phyloP scores from a whole-genome alignment of 2,329 filamentous ascomycete species.

The Colletotrichum camelliae region DNA sequence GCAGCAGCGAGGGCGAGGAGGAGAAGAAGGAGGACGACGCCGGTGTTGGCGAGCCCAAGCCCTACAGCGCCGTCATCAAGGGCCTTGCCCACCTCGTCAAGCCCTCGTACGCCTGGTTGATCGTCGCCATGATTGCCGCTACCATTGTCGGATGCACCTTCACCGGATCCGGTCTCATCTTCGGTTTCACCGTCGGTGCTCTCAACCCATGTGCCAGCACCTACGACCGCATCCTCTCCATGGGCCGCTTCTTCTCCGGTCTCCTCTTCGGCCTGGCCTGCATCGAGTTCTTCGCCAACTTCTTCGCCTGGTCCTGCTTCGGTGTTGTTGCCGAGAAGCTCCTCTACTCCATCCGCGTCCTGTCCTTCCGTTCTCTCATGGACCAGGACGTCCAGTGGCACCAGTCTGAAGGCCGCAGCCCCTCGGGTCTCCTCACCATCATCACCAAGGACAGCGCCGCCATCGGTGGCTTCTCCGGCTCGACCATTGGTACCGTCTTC shows the following conservation, averaged over 20 bases:
- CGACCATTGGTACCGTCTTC: conserved; percentile 58
- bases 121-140: conserved; percentile 54
- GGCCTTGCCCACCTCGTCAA: conserved; percentile 25
- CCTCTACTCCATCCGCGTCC: conserved; percentile 58
- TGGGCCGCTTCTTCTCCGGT: conserved; percentile 59
- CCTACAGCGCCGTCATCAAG: conserved; percentile 24
- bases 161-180: conserved; percentile 62
- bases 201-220: conserved; percentile 58
- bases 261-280: conserved; percentile 67
- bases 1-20: background rate
- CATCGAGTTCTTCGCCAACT: conserved; percentile 64
- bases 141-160: conserved; percentile 62
- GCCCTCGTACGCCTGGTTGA: conserved; percentile 42
- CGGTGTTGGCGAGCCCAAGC: conserved; percentile 19
- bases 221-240: conserved; percentile 49
- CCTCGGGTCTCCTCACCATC: conserved; percentile 53
- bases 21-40: background rate
- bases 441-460: conserved; percentile 62
- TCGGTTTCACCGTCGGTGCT: conserved; percentile 64
- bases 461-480: conserved; percentile 60
- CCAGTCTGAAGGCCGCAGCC: conserved; percentile 54
- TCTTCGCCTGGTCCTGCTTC: conserved; percentile 61
- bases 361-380: conserved; percentile 61
- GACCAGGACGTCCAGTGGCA: conserved; percentile 66
- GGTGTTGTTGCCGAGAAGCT: conserved; percentile 62